These are phyloP conservation scores for Mycena rosella DNA, from an alignment of 768 basidiomycete species.

Conservation along the genomic window DNA sequence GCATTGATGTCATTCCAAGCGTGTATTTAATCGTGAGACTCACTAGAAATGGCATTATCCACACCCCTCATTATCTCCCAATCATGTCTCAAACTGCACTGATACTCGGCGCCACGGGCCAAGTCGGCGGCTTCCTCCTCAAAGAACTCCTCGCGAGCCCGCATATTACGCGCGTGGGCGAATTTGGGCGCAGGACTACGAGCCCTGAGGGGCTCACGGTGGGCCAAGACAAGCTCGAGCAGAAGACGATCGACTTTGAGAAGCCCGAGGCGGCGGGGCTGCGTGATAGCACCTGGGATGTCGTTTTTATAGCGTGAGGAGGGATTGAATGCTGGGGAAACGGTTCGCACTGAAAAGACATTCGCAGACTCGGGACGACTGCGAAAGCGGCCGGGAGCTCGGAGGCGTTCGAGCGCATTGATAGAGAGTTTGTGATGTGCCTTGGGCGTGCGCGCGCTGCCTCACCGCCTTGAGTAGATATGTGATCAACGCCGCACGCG, in stretches of 20 bases:
- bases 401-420: constrained; percentile 80
- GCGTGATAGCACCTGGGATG: constrained; percentile 74
- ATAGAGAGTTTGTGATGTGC: constrained; percentile 65
- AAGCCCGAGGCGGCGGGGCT: constrained; percentile 66
- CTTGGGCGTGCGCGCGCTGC: not conserved
- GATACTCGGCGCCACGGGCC: constrained; percentile 82
- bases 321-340: too few species aligned
- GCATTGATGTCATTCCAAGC: too few species aligned
- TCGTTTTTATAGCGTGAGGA: constrained; percentile 74
- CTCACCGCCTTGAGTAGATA: constrained; percentile 57
- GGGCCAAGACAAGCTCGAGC: constrained; percentile 72
- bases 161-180: constrained; percentile 70
- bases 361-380: constrained; percentile 68
- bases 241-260: constrained; percentile 79
- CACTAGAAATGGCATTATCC: too few species aligned
- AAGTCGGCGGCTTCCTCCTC: constrained; percentile 72
- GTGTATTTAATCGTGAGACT: too few species aligned
- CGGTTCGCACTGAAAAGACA: too few species aligned
- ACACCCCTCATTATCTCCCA: not conserved
- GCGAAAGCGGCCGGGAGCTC: constrained; percentile 70
- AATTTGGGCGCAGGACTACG: constrained; percentile 78
- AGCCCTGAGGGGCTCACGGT: constrained; percentile 52
- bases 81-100: constrained; percentile 61
- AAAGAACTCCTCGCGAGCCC: constrained; percentile 69
- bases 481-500: constrained; percentile 79